Conservation (phyloP, 169 alveolate species). For the Plasmodium gallinaceum region DNA sequence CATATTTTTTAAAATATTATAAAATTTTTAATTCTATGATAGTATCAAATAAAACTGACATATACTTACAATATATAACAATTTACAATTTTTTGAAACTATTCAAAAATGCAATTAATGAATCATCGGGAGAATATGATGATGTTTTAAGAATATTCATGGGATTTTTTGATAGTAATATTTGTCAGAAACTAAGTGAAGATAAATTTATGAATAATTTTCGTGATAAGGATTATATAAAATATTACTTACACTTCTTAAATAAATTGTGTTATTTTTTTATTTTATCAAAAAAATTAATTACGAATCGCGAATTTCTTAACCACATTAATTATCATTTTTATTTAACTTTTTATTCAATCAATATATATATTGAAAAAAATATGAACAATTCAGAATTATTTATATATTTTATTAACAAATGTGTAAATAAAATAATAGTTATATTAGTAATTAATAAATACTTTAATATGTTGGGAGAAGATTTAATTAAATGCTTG, state of each 20-base stretch:
- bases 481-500: constrained; percentile 30
- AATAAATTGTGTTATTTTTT: constrained; percentile 64
- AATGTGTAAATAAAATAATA: constrained; percentile 46
- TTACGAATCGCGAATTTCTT: constrained; percentile 56
- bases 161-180: constrained; percentile 22
- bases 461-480: constrained; percentile 28
- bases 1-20: constrained; percentile 32
- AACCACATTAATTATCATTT: constrained; percentile 47
- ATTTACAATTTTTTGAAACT: constrained; percentile 57
- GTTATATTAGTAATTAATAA: constrained; percentile 36
- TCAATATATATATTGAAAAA: constrained; percentile 50
- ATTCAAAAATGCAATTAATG: constrained; percentile 55
- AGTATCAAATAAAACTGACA: constrained; percentile 10
- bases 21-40: constrained; percentile 8
- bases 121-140: constrained; percentile 18
- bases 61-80: constrained; percentile 60
- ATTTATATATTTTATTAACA: constrained; percentile 40
- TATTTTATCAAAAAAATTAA: constrained; percentile 39
- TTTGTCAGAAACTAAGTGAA: neutral
- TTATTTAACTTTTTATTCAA: constrained; percentile 39
- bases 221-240: neutral
- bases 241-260: constrained; percentile 22
- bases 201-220: neutral
- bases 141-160: constrained; percentile 15
- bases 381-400: constrained; percentile 22